phyloP scores from a whole-genome alignment of 208 protist species.

The Balamuthia mandrillaris region DNA sequence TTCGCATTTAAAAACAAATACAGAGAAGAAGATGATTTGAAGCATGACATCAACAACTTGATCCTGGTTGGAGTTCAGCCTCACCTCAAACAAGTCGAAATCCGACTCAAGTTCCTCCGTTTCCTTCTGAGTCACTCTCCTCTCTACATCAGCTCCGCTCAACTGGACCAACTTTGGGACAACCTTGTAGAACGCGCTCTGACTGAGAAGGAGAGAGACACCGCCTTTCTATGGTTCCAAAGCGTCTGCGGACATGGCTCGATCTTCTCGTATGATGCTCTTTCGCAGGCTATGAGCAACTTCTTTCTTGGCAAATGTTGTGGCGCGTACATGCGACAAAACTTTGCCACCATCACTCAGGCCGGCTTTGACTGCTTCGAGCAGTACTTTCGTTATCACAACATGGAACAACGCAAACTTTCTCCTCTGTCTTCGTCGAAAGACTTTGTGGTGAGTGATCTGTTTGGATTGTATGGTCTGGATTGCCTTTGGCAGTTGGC shows the following conservation, averaged over 20 bases:
- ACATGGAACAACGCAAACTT: not conserved
- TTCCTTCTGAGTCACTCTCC: constrained; percentile 5
- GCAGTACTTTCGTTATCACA: not conserved
- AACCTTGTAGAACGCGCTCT: not conserved
- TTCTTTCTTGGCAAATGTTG: too few species aligned
- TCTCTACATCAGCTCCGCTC: not conserved
- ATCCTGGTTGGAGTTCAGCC: constrained; percentile 21
- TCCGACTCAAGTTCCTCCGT: constrained; percentile 2
- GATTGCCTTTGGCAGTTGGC: constrained; percentile 1
- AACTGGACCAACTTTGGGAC: constrained; percentile 2
- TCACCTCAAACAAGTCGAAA: constrained; percentile 11
- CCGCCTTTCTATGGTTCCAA: not conserved
- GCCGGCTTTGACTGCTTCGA: not conserved
- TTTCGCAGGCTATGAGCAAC: too few species aligned
- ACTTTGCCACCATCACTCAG: not conserved
- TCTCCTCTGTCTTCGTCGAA: too few species aligned
- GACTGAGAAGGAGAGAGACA: not conserved
- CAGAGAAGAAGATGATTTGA: not conserved
- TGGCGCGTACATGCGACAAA: too few species aligned
- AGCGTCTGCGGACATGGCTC: too few species aligned
- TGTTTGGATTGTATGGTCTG: too few species aligned
- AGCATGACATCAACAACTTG: not conserved
- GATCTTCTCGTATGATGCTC: too few species aligned
- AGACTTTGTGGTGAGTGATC: too few species aligned
- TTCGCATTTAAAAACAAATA: too few species aligned